Evolutionary conservation across 805 yeast species (phyloP), one percentile per base, ranked within the genome.

Genomic region (Komagataella ulmi): DNA sequence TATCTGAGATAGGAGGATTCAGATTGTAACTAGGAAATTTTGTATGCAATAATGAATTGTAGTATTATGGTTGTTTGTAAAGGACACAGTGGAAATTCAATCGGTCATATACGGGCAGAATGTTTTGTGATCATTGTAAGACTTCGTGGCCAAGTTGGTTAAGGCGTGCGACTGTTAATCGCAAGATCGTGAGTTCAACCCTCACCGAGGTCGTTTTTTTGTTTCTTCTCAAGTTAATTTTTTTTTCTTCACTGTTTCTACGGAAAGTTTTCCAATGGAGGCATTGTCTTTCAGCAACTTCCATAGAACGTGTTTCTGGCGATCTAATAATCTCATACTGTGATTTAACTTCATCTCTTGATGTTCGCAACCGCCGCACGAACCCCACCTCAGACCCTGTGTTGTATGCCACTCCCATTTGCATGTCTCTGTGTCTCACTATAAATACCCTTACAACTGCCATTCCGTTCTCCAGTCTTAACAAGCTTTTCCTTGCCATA

Each of bases 121-220:
- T 30, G 14, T 30, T 30, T 30, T 30, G 5, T 30, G 12, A 14
- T 14, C 40, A 10, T 10, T 10, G 40, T 44, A 24, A 30, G 76
- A 71, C 75, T 72, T 65, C 75, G 69, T 73, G 77, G 77, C 78
- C 79, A 74, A 74, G 78, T 68, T 73, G 77, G 77, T 68, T 63
- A 73, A 74, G 78, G 78, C 78, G 76, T 73, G 77, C 78, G 79
- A 74, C 79, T 74, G 79, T 74, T 74, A 75, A 75, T 75, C 79
- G 78, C 78, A 75, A 75, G 79, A 75, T 72, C 79, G 79, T 64
- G 77, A 74, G 79, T 74, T 74, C 79, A 68, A 74, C 65, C 79
- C 79, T 74, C 77, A 64, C 79, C 71, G 75, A 63, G 78, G 77
- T 74, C 79, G 78, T 21, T 56, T 51, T 49, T 56, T n/a, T 48